phyloP scores from a whole-genome alignment of 495 filamentous ascomycete genomes.

The Bryoglossum gracile region DNA sequence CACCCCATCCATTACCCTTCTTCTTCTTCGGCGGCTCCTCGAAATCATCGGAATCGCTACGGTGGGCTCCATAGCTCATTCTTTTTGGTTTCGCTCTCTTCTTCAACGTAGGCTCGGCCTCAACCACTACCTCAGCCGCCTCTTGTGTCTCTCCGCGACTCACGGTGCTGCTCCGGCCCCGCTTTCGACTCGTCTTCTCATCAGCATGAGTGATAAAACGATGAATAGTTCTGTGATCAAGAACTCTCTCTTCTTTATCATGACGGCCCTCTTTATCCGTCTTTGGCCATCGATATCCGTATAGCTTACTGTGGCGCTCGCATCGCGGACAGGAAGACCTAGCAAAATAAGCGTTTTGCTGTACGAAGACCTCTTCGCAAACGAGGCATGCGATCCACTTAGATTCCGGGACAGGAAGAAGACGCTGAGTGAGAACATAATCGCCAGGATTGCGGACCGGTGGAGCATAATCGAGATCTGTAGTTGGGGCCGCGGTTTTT shows the following conservation, averaged over 20 bases:
- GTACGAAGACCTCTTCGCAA: constrained; percentile 75
- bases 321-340: constrained; percentile 81
- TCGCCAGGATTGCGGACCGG: constrained; percentile 59
- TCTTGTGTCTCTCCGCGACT: constrained; percentile 32
- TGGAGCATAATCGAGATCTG: constrained; percentile 25
- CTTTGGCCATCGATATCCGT: constrained; percentile 93
- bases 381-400: constrained; percentile 84
- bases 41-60: no score
- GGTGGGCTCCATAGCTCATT: no score
- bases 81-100: no score
- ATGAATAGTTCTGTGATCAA: constrained; percentile 66
- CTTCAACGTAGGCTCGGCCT: no score
- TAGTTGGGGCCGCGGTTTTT: constrained; percentile 10
- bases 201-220: constrained; percentile 61
- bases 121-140: constrained; percentile 10
- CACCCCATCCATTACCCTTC: constrained; percentile 7
- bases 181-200: constrained; percentile 46
- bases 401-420: constrained; percentile 65
- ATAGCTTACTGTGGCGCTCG: constrained; percentile 91
- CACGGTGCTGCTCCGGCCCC: constrained; percentile 10
- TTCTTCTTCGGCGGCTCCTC: constrained; percentile 6
- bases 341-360: constrained; percentile 78
- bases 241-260: constrained; percentile 69
- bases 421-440: constrained; percentile 63
- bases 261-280: constrained; percentile 65